Evolutionary conservation across 176 grass and related monocot genomes (phyloP).

Genomic region (Canna indica): DNA sequence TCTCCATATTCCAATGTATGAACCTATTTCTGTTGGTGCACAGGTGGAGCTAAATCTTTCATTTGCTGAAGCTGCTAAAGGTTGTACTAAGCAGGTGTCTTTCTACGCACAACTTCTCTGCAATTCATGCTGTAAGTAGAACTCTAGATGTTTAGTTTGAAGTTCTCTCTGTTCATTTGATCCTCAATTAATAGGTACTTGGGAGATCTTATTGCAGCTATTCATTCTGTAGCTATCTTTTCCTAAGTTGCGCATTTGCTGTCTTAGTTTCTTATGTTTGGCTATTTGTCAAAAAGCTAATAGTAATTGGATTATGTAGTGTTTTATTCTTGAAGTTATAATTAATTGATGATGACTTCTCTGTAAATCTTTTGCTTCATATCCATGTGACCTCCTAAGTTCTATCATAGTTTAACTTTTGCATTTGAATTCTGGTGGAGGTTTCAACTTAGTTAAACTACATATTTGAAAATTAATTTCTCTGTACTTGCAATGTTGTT

Average conservation of each 20-base stretch:
- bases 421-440: not conserved
- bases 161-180: not conserved
- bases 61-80: conserved; percentile 80
- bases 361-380: not conserved
- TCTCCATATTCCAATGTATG: conserved; percentile 18
- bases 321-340: not conserved
- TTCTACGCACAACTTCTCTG: conserved; percentile 68
- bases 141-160: conserved; percentile 3
- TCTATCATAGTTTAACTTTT: not conserved
- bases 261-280: not conserved
- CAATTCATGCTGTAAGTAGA: conserved; percentile 68
- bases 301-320: not conserved
- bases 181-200: conserved; percentile 1
- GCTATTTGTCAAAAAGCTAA: not conserved
- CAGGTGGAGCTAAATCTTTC: conserved; percentile 74
- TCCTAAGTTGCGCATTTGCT: not conserved
- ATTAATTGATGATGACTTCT: not conserved
- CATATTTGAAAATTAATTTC: not conserved
- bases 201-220: conserved; percentile 4
- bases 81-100: conserved; percentile 55
- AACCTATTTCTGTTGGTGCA: conserved; percentile 15
- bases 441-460: not conserved
- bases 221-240: not conserved
- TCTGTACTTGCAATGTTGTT: not conserved
- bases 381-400: not conserved